phyloP scores from a whole-genome alignment of 1,284 basidiomycete species.

The Heterobasidion parviporum region DNA sequence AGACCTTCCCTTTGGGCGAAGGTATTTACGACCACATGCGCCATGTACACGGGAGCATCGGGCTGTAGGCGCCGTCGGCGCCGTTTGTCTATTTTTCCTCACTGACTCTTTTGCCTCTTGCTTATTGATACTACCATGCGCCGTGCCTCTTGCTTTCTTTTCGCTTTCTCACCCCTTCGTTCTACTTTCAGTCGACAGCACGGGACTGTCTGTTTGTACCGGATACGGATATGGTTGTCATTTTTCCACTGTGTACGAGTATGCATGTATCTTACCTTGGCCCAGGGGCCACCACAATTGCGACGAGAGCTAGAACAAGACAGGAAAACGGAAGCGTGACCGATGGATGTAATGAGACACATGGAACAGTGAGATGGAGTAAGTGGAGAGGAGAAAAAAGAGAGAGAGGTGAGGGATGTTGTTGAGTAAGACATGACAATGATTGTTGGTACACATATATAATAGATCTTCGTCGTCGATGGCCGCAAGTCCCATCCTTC shows the following conservation, averaged over 20 bases:
- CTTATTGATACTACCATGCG: background rate
- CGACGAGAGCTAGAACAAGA: too few species aligned
- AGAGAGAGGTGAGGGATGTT: background rate
- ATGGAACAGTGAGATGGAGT: background rate
- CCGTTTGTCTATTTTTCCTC: background rate
- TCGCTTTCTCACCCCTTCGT: too few species aligned
- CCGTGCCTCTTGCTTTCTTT: too few species aligned
- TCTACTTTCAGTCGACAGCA: too few species aligned
- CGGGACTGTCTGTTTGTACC: too few species aligned
- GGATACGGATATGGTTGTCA: too few species aligned
- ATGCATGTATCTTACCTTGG: too few species aligned
- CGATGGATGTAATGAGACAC: background rate
- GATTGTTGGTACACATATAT: background rate
- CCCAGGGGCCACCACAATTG: too few species aligned
- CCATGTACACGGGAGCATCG: conserved; percentile 34
- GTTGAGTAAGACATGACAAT: background rate
- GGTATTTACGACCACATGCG: conserved; percentile 58
- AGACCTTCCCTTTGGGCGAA: conserved; percentile 51
- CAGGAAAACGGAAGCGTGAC: too few species aligned
- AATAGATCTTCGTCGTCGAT: background rate
- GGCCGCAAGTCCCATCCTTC: background rate
- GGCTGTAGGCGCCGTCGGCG: conserved; percentile 16
- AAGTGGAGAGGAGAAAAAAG: background rate
- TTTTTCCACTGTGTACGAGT: too few species aligned
- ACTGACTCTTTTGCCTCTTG: background rate